Conservation (phyloP, 2,329 filamentous ascomycete genomes). For the Hypoxylon sp. region DNA sequence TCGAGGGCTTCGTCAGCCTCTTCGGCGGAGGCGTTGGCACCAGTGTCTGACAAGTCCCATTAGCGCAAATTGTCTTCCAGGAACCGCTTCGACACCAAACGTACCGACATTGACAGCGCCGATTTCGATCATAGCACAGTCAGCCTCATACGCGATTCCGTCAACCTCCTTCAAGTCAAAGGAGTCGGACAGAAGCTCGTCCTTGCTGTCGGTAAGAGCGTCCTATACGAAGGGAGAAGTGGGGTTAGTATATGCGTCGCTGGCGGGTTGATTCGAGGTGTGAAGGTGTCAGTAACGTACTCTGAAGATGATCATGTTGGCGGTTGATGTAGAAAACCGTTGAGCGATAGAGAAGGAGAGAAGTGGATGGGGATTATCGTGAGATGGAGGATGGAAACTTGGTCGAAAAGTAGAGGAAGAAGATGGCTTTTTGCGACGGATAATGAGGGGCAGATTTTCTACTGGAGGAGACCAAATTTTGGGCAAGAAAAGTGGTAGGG, state of each 20-base stretch:
- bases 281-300: slow-evolving; percentile 56
- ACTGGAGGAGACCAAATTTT: slow-evolving; percentile 47
- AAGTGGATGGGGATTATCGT: slow-evolving; percentile 33
- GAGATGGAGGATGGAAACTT: slow-evolving; percentile 32
- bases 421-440: slow-evolving; percentile 46
- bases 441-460: slow-evolving; percentile 49
- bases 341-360: slow-evolving; percentile 33
- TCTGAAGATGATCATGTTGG: slow-evolving; percentile 80
- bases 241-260: slow-evolving; percentile 16
- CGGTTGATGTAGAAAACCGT: slow-evolving; percentile 45
- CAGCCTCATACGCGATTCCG: slow-evolving; percentile 85
- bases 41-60: slow-evolving; percentile 70
- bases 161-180: slow-evolving; percentile 86
- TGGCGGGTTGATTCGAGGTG: neutral
- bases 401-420: slow-evolving; percentile 41
- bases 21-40: slow-evolving; percentile 97
- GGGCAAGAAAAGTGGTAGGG: slow-evolving; percentile 44
- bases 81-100: slow-evolving; percentile 50
- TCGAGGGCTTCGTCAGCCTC: slow-evolving; percentile 82
- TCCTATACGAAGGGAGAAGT: slow-evolving; percentile 69
- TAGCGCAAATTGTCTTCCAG: slow-evolving; percentile 8
- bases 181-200: slow-evolving; percentile 98
- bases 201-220: slow-evolving; percentile 75
- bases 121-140: slow-evolving; percentile 90
- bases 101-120: slow-evolving; percentile 78